These are phyloP conservation scores for Paramecium biaurelia DNA, from an alignment of 73 alveolate species.

Conservation along the genomic window DNA sequence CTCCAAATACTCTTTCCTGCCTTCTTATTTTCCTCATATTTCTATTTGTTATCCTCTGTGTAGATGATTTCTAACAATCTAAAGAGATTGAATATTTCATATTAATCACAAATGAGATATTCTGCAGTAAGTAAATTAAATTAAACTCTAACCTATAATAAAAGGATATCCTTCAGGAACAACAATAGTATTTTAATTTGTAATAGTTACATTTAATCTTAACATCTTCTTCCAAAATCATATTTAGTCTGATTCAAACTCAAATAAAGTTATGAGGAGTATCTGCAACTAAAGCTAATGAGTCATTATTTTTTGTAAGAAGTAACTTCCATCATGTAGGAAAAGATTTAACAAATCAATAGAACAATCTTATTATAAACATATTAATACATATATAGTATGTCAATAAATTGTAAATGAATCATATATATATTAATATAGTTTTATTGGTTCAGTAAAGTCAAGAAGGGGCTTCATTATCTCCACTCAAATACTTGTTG, in stretches of 20 bases:
- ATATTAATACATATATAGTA: background rate
- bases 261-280: too few relatives aligned
- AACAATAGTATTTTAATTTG: too few relatives aligned
- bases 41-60: conserved; percentile 61
- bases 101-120: conserved; percentile 69
- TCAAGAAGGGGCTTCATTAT: background rate
- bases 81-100: conserved; percentile 46
- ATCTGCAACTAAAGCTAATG: too few relatives aligned
- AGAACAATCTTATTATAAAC: conserved; percentile 11
- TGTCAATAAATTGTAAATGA: background rate
- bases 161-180: too few relatives aligned
- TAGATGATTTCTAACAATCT: conserved; percentile 13
- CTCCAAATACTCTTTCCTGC: conserved; percentile 75
- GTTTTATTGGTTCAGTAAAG: background rate
- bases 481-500: conserved; percentile 25
- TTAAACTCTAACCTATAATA: too few relatives aligned
- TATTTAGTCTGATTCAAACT: too few relatives aligned
- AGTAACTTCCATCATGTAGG: too few relatives aligned
- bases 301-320: too few relatives aligned
- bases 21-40: conserved; percentile 8
- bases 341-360: too few relatives aligned
- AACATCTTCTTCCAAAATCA: too few relatives aligned
- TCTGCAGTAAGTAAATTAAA: conserved; percentile 77
- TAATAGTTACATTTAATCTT: too few relatives aligned
- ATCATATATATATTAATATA: background rate